Evolutionary conservation across 192 early-diverging fungal genomes (phyloP).

Genomic region (Gamsiella multidivaricata): DNA sequence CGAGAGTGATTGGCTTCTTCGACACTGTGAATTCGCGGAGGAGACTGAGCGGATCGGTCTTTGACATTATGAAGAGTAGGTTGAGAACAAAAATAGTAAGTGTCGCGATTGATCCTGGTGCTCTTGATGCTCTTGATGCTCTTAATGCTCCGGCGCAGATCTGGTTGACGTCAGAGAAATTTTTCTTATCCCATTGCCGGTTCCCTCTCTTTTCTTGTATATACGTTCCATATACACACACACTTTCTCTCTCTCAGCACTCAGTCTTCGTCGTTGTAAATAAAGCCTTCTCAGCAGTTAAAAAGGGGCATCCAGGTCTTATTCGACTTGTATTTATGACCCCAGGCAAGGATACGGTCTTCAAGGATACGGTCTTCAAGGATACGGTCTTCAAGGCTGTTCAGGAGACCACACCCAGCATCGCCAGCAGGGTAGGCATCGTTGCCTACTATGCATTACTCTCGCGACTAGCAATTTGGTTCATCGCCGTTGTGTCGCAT

Average conservation of each 20-base stretch:
- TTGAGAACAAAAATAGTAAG: background rate
- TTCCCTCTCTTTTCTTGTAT: too few species aligned
- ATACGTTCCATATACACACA: too few species aligned
- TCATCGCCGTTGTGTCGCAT: conserved; percentile 60
- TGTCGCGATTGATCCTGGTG: background rate
- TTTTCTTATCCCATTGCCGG: too few species aligned
- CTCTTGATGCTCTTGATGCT: too few species aligned
- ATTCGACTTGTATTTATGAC: conserved; percentile 4
- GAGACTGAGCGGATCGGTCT: conserved; percentile 64
- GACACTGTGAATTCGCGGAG: conserved; percentile 70
- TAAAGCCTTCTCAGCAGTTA: too few species aligned
- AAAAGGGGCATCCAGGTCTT: too few species aligned
- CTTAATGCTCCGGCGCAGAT: too few species aligned
- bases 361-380: background rate
- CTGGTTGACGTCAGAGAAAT: too few species aligned
- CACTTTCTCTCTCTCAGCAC: too few species aligned
- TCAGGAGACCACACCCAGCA: background rate
- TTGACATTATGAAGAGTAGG: conserved; percentile 26
- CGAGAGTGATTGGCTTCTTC: conserved; percentile 62
- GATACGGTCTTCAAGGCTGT: background rate
- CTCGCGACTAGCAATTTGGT: conserved; percentile 60
- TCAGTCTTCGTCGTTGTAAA: too few species aligned
- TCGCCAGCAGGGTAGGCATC: conserved; percentile 23
- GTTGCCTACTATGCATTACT: conserved; percentile 58
- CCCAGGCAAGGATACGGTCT: background rate